Conservation (phyloP, 441 rosid species). For the Geranium incanum region DNA sequence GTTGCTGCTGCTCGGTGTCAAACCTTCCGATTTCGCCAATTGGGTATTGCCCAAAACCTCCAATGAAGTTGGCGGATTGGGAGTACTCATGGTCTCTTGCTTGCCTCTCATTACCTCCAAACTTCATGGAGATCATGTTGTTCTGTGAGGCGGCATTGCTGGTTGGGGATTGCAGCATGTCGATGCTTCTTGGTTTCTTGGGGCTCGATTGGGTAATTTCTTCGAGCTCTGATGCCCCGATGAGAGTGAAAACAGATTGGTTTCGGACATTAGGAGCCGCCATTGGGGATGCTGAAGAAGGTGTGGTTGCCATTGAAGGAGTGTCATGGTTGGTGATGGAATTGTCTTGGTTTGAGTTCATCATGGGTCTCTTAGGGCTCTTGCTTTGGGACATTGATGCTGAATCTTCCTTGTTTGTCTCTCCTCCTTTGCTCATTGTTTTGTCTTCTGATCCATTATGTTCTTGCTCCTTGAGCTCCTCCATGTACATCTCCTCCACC, state of each 20-base stretch:
- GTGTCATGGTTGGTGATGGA: conserved; percentile 28
- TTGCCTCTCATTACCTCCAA: conserved; percentile 44
- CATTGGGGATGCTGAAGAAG: conserved; percentile 44
- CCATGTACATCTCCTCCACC: conserved; percentile 24
- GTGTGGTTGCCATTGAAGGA: conserved; percentile 37
- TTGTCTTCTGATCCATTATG: conserved; percentile 49
- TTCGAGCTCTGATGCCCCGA: conserved; percentile 61
- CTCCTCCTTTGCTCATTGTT: conserved; percentile 40
- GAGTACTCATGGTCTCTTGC: conserved; percentile 61
- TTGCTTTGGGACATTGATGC: conserved; percentile 33
- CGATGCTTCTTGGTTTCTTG: conserved; percentile 55
- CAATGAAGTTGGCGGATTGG: conserved; percentile 56
- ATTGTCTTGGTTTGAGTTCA: too few species aligned
- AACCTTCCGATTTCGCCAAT: conserved; percentile 79
- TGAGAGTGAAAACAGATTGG: conserved; percentile 51
- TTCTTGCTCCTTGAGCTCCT: conserved; percentile 58
- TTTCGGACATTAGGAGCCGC: conserved; percentile 31
- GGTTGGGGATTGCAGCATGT: conserved; percentile 48
- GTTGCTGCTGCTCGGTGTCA: conserved; percentile 47
- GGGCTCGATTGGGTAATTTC: conserved; percentile 72
- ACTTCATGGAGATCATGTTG: conserved; percentile 47
- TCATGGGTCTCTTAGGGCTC: background rate
- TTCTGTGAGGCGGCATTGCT: conserved; percentile 17
- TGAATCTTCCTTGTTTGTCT: conserved; percentile 44
- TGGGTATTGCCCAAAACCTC: conserved; percentile 84